Percentiles rank a stretch among this genome's conserved stretches.
Conservation (phyloP, 345 rosid species). For the Populus nigra region DNA sequence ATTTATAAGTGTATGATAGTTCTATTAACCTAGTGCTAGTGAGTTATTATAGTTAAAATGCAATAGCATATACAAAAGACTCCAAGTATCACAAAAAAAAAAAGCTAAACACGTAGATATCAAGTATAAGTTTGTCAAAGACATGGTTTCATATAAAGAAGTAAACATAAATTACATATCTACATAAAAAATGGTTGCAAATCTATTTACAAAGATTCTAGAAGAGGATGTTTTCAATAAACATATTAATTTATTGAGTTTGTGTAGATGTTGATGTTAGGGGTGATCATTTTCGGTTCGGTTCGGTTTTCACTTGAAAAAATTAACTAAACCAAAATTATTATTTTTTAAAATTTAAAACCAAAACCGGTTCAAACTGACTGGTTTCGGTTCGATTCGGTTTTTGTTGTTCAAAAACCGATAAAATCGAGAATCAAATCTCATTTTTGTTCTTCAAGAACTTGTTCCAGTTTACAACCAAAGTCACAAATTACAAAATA, state of each 20-base stretch:
- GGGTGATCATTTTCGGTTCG: too few species aligned
- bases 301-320: too few species aligned
- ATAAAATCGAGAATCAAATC: too few species aligned
- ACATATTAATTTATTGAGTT: too few species aligned
- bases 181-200: not conserved
- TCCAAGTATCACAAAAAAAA: not conserved
- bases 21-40: not conserved
- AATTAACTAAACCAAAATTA: too few species aligned
- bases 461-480: too few species aligned
- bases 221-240: not conserved
- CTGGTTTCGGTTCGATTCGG: not conserved
- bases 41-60: not conserved
- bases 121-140: not conserved
- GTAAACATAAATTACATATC: not conserved
- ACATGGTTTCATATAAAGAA: not conserved
- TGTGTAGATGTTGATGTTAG: not conserved
- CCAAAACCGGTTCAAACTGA: too few species aligned
- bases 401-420: too few species aligned
- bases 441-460: too few species aligned
- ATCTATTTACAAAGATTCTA: not conserved
- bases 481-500: too few species aligned
- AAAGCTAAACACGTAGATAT: not conserved
- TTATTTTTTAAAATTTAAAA: too few species aligned
- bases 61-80: not conserved
- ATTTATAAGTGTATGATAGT: too few species aligned